Evolutionary conservation across 495 filamentous ascomycete species (phyloP).

Genomic region (Trichoderma reesei): DNA sequence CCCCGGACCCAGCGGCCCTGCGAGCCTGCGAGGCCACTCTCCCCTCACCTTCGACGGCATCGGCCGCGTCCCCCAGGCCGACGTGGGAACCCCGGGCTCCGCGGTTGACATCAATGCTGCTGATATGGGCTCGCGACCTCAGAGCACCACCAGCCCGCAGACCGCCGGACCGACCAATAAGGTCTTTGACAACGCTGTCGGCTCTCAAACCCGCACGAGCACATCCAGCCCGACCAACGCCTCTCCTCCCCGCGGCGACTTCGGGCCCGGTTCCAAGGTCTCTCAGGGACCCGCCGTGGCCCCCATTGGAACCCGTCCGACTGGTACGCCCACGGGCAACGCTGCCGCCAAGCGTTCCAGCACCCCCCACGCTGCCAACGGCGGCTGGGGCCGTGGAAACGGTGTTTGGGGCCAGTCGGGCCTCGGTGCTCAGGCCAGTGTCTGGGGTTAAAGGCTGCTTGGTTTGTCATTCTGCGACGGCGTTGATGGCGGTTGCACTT

Average conservation of each 20-base stretch:
- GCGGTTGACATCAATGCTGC: conserved; percentile 30
- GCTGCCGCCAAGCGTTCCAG: conserved; percentile 67
- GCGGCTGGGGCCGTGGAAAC: conserved; percentile 50
- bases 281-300: conserved; percentile 57
- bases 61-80: conserved; percentile 21
- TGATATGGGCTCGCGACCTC: conserved; percentile 66
- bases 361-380: conserved; percentile 70
- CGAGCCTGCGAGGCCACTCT: conserved; percentile 46
- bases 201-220: conserved; percentile 73
- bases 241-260: conserved; percentile 71
- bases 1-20: conserved; percentile 42
- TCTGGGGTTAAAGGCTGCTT: conserved; percentile 53
- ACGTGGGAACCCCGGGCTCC: conserved; percentile 37
- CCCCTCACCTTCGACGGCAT: conserved; percentile 41
- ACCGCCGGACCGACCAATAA: conserved; percentile 59
- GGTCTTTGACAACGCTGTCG: conserved; percentile 51
- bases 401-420: conserved; percentile 44
- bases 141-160: conserved; percentile 72
- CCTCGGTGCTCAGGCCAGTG: conserved; percentile 62
- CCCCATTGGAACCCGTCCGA: conserved; percentile 86
- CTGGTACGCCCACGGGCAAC: conserved; percentile 31
- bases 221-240: conserved; percentile 66
- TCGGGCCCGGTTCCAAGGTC: conserved; percentile 40
- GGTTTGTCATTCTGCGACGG: neutral
- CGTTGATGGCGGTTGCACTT: neutral